Conservation (phyloP, 176 grass and related monocot species). For the Stipa capillata region DNA sequence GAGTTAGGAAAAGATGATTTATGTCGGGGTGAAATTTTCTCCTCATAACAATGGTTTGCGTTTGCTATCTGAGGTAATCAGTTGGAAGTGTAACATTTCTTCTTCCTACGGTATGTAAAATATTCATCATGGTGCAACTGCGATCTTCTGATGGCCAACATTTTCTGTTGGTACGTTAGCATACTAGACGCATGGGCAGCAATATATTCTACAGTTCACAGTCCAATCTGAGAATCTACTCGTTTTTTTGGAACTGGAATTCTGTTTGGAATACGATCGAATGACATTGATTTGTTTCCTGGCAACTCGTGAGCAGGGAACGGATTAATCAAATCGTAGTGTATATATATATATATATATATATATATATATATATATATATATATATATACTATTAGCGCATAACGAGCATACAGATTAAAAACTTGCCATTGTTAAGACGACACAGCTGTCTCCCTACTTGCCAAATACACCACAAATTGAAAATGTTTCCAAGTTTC, state of each 20-base stretch:
- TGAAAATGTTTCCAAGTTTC: not conserved
- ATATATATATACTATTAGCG: not conserved
- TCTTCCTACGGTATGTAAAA: not conserved
- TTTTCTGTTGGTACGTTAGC: no score
- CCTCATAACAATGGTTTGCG: not conserved
- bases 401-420: not conserved
- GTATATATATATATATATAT: no score
- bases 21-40: no score
- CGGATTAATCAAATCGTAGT: not conserved
- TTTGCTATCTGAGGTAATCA: not conserved
- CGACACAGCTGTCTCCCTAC: not conserved
- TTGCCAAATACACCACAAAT: not conserved
- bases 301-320: not conserved
- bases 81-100: not conserved
- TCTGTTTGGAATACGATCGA: no score
- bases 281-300: not conserved
- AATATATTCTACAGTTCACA: not conserved
- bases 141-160: not conserved
- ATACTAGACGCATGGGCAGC: not conserved
- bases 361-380: no score
- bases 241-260: no score
- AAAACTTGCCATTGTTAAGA: not conserved
- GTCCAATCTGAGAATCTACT: not conserved
- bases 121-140: not conserved
- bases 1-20: no score